Evolutionary conservation across 345 rosid genomes (phyloP), one percentile per base, ranked within the genome.

Genomic region (Crucihimalaya himalaica): DNA sequence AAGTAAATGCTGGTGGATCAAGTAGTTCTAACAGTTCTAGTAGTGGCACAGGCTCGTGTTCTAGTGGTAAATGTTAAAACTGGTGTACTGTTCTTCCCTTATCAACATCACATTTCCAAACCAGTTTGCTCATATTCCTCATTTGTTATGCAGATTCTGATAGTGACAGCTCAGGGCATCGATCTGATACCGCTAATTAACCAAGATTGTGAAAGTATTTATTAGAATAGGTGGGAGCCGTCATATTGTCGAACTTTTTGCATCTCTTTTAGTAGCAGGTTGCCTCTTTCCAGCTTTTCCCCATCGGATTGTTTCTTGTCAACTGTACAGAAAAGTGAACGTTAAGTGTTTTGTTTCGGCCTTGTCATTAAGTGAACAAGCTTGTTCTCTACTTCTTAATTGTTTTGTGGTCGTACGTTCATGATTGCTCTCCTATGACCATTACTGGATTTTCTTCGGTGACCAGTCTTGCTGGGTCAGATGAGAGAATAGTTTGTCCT

Each of bases 21-120:
- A 72, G 70, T 73, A 72, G 74, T 61, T 77, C 81, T 57, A 77
- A 71, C 20, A 77, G 77, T 71, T 78, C 81, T 40, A 78, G 81
- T 73, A 73, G 78, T 66, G 78, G 77, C 63, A 73, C 81, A 45
- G 81, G 70, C 69, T 78, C 78, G 27, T 60, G 73, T 72, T 67
- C 78, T 66, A 78, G 78, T 78, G 81, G 81, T 78, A 78, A 31
- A 45, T 52, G 9, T 72, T 14, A 43, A 59, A 66, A 23, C 57
- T 66, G 54, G 21, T 54, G 35, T 42, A 31, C 21, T 7, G 6
- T 53, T 34, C 35, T 51, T 66, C 29, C 23, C 25, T 68, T 18
- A 20, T 54, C 55, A 58, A 15, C 59, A 55, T 63, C n/a, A 19
- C 34, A 31, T 48, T 50, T 31, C 55, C 19, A 12, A 32, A 66